Evolutionary conservation across 495 filamentous ascomycete species (phyloP).

Genomic region (Aspergillus conjunctus): DNA sequence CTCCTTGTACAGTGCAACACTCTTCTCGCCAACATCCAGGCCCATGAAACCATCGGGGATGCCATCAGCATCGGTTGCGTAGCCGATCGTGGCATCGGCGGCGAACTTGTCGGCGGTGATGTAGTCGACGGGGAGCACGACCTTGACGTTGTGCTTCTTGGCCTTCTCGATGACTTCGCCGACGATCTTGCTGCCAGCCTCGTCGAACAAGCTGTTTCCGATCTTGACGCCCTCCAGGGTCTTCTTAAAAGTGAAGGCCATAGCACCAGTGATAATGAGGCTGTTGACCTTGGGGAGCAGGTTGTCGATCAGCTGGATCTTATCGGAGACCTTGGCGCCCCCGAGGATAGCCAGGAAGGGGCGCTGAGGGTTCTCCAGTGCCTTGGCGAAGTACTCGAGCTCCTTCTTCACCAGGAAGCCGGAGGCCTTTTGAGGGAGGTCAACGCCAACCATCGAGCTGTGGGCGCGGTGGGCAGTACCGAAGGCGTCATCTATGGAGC

Average conservation of each 20-base stretch:
- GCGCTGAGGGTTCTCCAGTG: slow-evolving; percentile 86
- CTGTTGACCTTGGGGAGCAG: slow-evolving; percentile 95
- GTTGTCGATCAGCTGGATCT: slow-evolving; percentile 99
- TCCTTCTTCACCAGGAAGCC: slow-evolving; percentile 99
- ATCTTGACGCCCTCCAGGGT: slow-evolving; percentile 87
- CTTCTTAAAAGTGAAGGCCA: slow-evolving; percentile 99
- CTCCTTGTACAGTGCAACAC: slow-evolving; percentile 78
- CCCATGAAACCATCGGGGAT: slow-evolving; percentile 98
- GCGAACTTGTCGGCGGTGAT: slow-evolving; percentile 94
- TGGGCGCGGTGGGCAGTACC: slow-evolving; percentile 97
- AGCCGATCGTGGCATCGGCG: slow-evolving; percentile 76
- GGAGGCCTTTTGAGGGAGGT: slow-evolving; percentile 92
- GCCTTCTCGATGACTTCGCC: slow-evolving; percentile 88
- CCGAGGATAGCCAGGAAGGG: slow-evolving; percentile 99
- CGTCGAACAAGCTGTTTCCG: slow-evolving; percentile 90
- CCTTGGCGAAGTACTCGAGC: slow-evolving; percentile 98
- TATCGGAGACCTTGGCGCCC: slow-evolving; percentile 97
- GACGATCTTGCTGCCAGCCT: slow-evolving; percentile 92
- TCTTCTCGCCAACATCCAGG: slow-evolving; percentile 89
- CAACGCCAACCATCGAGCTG: slow-evolving; percentile 97
- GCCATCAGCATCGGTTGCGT: slow-evolving; percentile 82
- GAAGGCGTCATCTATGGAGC: slow-evolving; percentile 86
- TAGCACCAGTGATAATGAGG: slow-evolving; percentile 94
- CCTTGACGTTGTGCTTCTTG: slow-evolving; percentile 90
- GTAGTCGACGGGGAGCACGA: slow-evolving; percentile 93